Evolutionary conservation across 495 filamentous ascomycete species (phyloP).

Genomic region (Lasiosphaeria hispida): DNA sequence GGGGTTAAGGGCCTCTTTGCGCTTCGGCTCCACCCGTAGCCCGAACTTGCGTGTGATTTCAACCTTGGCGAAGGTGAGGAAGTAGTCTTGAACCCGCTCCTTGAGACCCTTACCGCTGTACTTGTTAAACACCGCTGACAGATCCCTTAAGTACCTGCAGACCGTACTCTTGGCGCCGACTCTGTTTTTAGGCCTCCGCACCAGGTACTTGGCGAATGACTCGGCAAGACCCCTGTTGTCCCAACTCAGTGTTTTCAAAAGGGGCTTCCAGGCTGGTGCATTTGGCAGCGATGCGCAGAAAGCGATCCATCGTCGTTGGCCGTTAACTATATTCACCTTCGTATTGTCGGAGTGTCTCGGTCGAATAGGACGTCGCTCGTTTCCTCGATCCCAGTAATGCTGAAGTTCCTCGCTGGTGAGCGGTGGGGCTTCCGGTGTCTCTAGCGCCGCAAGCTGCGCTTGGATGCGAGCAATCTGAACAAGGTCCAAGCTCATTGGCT

Average conservation of each 20-base stretch:
- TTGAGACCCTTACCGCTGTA: no score
- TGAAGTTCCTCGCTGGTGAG: conserved; percentile 12
- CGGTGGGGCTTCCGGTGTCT: conserved; percentile 11
- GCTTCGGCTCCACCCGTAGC: no score
- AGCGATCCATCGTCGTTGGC: conserved; percentile 12
- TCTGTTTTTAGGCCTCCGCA: conserved; percentile 14
- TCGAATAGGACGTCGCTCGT: conserved; percentile 14
- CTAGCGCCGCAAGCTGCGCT: conserved; percentile 7
- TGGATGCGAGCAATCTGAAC: conserved; percentile 5
- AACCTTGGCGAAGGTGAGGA: no score
- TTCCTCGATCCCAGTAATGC: conserved; percentile 18
- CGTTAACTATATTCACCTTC: conserved; percentile 12
- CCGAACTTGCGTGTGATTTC: no score
- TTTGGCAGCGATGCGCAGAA: conserved; percentile 12
- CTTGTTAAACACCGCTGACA: not conserved
- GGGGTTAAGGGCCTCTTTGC: no score
- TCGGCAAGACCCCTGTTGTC: no score
- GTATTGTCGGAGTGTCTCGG: conserved; percentile 13
- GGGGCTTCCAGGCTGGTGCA: conserved; percentile 14
- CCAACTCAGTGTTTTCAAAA: no score
- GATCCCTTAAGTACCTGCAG: conserved; percentile 10
- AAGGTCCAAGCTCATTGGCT: conserved; percentile 5
- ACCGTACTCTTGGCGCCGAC: conserved; percentile 10
- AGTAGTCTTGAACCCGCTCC: no score
- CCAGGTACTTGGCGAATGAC: conserved; percentile 9